Evolutionary conservation across 139 green algal genomes (phyloP).

Genomic region (Tetraselmis chui): DNA sequence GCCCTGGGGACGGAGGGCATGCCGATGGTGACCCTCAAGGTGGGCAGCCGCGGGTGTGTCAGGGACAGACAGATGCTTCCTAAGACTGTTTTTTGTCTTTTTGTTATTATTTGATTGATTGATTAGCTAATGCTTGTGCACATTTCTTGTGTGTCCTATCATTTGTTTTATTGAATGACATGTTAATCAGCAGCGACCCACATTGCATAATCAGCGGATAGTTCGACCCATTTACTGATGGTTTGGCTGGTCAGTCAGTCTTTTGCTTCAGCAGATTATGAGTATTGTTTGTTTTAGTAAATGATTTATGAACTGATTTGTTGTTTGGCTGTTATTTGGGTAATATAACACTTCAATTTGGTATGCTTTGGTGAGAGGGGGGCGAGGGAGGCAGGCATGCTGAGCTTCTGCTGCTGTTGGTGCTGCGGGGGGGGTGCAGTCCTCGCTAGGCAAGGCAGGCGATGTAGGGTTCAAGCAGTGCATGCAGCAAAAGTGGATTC

Average conservation of each 20-base stretch:
- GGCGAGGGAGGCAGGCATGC: too few species aligned
- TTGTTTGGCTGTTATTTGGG: not conserved
- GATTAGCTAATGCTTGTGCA: not conserved
- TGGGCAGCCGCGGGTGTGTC: too few species aligned
- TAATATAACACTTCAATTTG: conserved; percentile 14
- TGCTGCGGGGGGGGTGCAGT: too few species aligned
- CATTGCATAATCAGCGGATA: not conserved
- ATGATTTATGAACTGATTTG: not conserved
- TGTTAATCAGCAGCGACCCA: not conserved
- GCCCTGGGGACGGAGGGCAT: conserved; percentile 65
- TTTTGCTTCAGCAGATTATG: too few species aligned
- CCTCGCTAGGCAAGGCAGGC: conserved; percentile 45
- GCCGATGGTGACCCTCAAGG: conserved; percentile 67
- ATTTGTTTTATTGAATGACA: conserved; percentile 15
- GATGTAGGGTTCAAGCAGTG: conserved; percentile 89
- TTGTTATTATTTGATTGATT: not conserved
- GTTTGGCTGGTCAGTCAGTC: too few species aligned
- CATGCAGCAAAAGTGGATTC: conserved; percentile 81
- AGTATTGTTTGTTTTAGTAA: not conserved
- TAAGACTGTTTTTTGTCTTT: too few species aligned
- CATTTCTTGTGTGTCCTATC: conserved; percentile 1
- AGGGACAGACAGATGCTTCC: too few species aligned
- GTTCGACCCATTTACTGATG: too few species aligned
- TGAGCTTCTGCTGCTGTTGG: too few species aligned
- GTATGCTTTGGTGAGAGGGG: too few species aligned